Conservation (phyloP, 495 filamentous ascomycete species). For the Mycothermus thermophilus region DNA sequence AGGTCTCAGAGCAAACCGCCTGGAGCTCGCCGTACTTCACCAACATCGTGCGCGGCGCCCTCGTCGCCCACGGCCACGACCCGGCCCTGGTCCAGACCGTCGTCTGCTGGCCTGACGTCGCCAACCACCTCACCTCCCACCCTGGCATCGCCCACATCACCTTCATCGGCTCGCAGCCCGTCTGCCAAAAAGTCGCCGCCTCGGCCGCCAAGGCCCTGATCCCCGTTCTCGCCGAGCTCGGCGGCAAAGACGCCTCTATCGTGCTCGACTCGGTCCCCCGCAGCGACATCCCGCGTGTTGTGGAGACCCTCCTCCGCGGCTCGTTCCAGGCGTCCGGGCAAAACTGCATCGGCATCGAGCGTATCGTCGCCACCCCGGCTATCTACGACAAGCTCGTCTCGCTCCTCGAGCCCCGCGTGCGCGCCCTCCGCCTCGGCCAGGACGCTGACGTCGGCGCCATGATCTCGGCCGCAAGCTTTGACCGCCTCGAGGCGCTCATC, state of each 20-base stretch:
- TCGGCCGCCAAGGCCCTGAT: conserved; percentile 73
- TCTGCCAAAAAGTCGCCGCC: conserved; percentile 77
- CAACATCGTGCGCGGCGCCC: conserved; percentile 59
- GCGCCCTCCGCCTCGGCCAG: conserved; percentile 49
- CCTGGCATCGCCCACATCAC: conserved; percentile 75
- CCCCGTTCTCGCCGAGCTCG: conserved; percentile 77
- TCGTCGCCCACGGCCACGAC: conserved; percentile 72
- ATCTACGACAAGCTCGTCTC: conserved; percentile 59
- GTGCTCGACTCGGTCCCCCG: conserved; percentile 63
- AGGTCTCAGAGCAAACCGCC: conserved; percentile 83
- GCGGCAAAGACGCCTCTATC: conserved; percentile 92
- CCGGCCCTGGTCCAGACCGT: conserved; percentile 71
- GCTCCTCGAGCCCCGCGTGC: conserved; percentile 57
- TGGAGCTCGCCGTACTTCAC: conserved; percentile 78
- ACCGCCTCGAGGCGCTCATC: conserved; percentile 56
- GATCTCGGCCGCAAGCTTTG: conserved; percentile 65
- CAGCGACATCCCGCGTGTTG: conserved; percentile 50
- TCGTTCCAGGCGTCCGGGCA: conserved; percentile 95
- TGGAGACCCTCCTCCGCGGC: conserved; percentile 74
- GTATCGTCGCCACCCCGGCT: conserved; percentile 65
- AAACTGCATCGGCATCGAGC: conserved; percentile 95
- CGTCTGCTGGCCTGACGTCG: conserved; percentile 74
- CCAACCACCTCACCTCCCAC: conserved; percentile 74
- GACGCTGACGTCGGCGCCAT: conserved; percentile 73
- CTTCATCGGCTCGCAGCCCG: conserved; percentile 87